Conservation (phyloP, 1,139 yeast species). For the Blastobotrys proliferans region DNA sequence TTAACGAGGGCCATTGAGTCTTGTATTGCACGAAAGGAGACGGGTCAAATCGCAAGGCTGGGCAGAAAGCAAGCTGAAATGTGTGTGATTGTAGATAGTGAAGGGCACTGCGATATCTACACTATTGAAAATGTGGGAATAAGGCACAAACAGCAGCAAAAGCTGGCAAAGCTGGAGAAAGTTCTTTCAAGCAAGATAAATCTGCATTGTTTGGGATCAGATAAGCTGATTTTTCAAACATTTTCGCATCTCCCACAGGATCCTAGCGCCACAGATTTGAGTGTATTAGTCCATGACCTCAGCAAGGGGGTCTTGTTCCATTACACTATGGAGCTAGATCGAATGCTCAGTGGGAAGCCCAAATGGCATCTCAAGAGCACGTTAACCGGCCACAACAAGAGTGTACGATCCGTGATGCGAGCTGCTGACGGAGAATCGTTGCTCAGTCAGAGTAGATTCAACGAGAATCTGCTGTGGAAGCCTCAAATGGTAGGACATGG, state of each 20-base stretch:
- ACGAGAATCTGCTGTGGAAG: constrained; percentile 35
- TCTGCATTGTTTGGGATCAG: constrained; percentile 2
- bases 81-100: constrained; percentile 10
- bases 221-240: constrained; percentile 3
- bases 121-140: constrained; percentile 15
- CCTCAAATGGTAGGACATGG: constrained; percentile 27
- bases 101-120: constrained; percentile 10
- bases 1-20: constrained; percentile 41
- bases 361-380: constrained; percentile 27
- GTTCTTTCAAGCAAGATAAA: constrained; percentile 1
- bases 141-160: constrained; percentile 7
- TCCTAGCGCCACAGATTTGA: constrained; percentile 20
- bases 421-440: constrained; percentile 59
- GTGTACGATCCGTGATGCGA: constrained; percentile 62
- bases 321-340: constrained; percentile 24
- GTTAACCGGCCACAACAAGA: constrained; percentile 81
- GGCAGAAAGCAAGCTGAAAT: constrained; percentile 13
- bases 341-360: constrained; percentile 7
- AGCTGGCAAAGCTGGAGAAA: constrained; percentile 6
- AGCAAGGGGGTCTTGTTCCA: constrained; percentile 43
- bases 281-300: constrained; percentile 52
- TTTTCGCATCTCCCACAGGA: constrained; percentile 10
- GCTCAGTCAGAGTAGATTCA: constrained; percentile 40
- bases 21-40: constrained; percentile 26
- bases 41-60: constrained; percentile 17